These are phyloP conservation scores for Hemerocallis citrina DNA, from an alignment of 106 monocot genomes.

Conservation along the genomic window DNA sequence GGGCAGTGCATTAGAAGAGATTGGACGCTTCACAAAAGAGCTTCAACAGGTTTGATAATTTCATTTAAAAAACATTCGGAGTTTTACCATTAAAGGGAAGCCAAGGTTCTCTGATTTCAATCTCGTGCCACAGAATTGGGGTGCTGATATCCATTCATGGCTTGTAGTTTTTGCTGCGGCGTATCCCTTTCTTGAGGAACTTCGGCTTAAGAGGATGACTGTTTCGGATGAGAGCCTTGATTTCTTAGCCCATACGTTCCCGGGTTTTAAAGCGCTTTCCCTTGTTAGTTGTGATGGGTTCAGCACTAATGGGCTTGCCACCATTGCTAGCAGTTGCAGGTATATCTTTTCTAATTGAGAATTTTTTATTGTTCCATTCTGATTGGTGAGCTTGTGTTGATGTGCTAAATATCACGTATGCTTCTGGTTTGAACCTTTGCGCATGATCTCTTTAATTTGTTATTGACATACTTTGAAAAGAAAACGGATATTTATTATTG, in stretches of 20 bases:
- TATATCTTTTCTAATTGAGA: background rate
- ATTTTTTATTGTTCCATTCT: background rate
- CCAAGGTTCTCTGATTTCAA: constrained; percentile 13
- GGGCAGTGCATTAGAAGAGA: too few species aligned
- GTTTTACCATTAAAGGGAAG: constrained; percentile 12
- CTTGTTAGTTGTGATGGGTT: constrained; percentile 13
- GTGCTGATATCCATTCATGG: constrained; percentile 7
- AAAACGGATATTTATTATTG: too few species aligned
- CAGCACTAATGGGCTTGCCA: constrained; percentile 8
- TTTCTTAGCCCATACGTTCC: constrained; percentile 6
- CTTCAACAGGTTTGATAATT: too few species aligned
- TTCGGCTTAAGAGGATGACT: constrained; percentile 14
- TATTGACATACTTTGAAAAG: background rate
- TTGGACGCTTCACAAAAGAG: too few species aligned
- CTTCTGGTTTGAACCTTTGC: background rate
- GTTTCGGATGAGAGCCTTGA: constrained; percentile 12
- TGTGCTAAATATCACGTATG: background rate
- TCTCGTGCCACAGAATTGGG: constrained; percentile 10
- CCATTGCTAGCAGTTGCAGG: background rate
- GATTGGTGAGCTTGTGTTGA: background rate
- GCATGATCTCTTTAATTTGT: background rate
- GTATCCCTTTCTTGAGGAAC: constrained; percentile 11
- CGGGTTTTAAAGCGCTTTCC: constrained; percentile 11
- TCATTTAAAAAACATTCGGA: constrained; percentile 6
- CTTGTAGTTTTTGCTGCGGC: constrained; percentile 2